Evolutionary conservation across 371 early-diverging fungal species (phyloP).

Genomic region (Basidiobolus meristosporus): DNA sequence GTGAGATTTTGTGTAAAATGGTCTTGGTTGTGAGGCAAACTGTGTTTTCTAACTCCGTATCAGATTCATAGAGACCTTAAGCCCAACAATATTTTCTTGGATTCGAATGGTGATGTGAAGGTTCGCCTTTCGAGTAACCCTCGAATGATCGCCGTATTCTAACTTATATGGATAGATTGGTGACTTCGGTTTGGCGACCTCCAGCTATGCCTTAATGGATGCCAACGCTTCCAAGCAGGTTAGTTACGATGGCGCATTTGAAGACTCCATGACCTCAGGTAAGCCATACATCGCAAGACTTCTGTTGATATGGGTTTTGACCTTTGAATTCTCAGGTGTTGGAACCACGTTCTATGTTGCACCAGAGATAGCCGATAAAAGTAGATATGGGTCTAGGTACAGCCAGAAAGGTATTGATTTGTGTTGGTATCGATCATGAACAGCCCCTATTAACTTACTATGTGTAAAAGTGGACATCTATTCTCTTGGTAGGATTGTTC

Average conservation of each 20-base stretch:
- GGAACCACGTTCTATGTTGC: constrained; percentile 90
- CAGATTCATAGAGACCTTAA: constrained; percentile 98
- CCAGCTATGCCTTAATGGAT: constrained; percentile 4
- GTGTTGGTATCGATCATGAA: background rate
- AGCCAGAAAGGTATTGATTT: constrained; percentile 19
- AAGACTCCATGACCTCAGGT: constrained; percentile 7
- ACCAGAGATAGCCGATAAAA: constrained; percentile 44
- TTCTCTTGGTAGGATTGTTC: constrained; percentile 18
- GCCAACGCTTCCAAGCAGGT: background rate
- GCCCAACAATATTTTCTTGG: constrained; percentile 90
- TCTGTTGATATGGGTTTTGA: background rate
- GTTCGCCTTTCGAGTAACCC: background rate
- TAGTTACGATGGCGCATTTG: constrained; percentile 2
- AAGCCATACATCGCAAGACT: background rate
- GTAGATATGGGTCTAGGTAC: constrained; percentile 22
- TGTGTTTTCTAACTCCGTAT: constrained; percentile 63
- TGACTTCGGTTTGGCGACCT: constrained; percentile 87
- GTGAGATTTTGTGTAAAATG: no score
- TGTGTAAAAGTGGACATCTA: constrained; percentile 4
- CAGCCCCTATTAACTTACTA: constrained; percentile 20
- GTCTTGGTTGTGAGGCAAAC: no score
- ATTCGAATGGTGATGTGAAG: constrained; percentile 81
- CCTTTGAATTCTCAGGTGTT: constrained; percentile 23
- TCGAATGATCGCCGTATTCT: no score
- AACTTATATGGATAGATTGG: constrained; percentile 38